Evolutionary conservation across 495 filamentous ascomycete genomes (phyloP), one percentile per base, ranked within the genome.

Genomic region (Ascodesmis nigricans): DNA sequence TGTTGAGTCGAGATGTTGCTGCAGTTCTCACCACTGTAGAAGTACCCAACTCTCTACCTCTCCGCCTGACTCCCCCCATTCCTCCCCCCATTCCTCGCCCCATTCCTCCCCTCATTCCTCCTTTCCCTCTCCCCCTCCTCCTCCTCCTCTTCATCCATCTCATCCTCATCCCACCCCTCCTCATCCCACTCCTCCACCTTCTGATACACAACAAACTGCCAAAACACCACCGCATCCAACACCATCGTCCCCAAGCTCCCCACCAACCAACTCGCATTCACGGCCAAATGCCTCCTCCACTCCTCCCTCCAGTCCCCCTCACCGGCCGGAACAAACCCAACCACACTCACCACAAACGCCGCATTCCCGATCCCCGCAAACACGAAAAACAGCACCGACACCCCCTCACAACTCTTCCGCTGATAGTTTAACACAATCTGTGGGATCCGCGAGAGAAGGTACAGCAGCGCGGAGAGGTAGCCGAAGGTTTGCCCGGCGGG

Each of bases 291-390:
- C 35, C 61, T 58, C 22, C 66, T 64, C 55, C 91, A 95, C 13
- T 78, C 49, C 4, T 34, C 45, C 5, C 43, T 40, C 0, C 61
- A 61, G 45, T 80, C 72, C 3, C 34, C 53, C 4, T 32, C 39
- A 44, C 68, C 72, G 21, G 58, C 53, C 3, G 84, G 75, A 13
- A 78, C 75, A 47, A 76, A 91, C 4, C 79, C 82, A 29, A 95
- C 57, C 25, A 97, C 95, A n/a, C 69, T 76, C 11, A 91, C 50
- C 3, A 93, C 81, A 47, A 90, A 97, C 0, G 84, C 91, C 35
- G 84, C 44, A 47, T 97, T 97, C 2, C 87, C 87, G 14, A 93
- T 65, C 52, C 82, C 92, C 5, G 84, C 87, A 50, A 97, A 97
- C 11, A 95, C 58, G 58, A 97, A 97, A 59, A 97, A 97, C 0